Percentiles rank a stretch among this genome's conserved stretches.
phyloP scores from a whole-genome alignment of 352 stramenopile genomes.

The Globisporangium parvum region DNA sequence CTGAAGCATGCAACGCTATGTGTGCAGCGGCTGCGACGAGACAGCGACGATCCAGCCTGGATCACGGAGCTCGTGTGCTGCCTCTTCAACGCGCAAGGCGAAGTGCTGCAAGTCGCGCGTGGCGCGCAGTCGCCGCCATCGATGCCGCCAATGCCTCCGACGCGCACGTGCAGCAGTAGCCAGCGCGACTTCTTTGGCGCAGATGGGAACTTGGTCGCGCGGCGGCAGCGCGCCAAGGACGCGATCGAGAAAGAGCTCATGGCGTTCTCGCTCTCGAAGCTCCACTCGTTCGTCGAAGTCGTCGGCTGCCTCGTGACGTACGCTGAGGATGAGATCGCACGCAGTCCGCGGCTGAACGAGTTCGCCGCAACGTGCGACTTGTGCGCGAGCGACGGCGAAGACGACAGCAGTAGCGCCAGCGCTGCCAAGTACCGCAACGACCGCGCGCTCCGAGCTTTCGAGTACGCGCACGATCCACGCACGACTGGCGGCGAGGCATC shows the following conservation, averaged over 20 bases:
- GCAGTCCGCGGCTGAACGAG: constrained; percentile 30
- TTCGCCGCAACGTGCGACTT: constrained; percentile 42
- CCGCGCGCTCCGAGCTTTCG: constrained; percentile 13
- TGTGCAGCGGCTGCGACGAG: constrained; percentile 29
- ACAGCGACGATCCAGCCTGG: constrained; percentile 28
- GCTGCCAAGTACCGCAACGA: constrained; percentile 13
- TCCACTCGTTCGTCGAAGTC: constrained; percentile 44
- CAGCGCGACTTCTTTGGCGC: constrained; percentile 23
- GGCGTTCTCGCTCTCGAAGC: constrained; percentile 26
- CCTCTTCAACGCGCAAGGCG: constrained; percentile 53
- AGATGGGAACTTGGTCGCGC: constrained; percentile 23
- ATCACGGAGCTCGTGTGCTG: constrained; percentile 43
- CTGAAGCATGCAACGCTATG: background rate
- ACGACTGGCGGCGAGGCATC: constrained; percentile 1
- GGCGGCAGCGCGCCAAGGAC: constrained; percentile 33
- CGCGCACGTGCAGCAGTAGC: background rate
- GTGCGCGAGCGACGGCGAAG: constrained; percentile 3
- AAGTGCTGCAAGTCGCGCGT: constrained; percentile 37
- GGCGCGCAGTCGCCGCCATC: constrained; percentile 6
- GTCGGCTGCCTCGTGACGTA: constrained; percentile 42
- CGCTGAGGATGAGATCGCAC: constrained; percentile 42
- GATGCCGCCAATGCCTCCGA: background rate
- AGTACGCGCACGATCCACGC: constrained; percentile 20
- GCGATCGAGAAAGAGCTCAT: constrained; percentile 33
- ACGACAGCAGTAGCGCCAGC: constrained; percentile 4